Conservation (phyloP, 2,329 filamentous ascomycete genomes). For the Sphaceloma murrayae region DNA sequence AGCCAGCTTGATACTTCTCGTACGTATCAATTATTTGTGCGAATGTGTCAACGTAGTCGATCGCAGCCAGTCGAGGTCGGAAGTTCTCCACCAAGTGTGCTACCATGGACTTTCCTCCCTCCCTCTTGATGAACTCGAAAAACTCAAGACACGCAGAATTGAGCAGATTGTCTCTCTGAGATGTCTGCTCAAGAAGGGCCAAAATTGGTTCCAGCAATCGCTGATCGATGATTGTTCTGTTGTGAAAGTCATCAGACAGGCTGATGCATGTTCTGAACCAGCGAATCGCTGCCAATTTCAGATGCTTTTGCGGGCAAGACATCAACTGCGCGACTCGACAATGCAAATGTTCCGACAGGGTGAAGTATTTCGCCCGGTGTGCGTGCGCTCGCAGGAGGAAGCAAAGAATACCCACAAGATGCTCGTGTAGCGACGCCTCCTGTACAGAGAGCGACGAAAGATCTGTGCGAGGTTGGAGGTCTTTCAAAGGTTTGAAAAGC, state of each 20-base stretch:
- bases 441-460: constrained; percentile 57
- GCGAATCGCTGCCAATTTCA: constrained; percentile 84
- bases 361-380: constrained; percentile 77
- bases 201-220: constrained; percentile 76
- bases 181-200: constrained; percentile 70
- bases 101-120: constrained; percentile 70
- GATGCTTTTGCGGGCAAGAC: constrained; percentile 74
- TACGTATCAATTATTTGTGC: constrained; percentile 64
- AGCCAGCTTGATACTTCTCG: constrained; percentile 64
- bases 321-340: constrained; percentile 75
- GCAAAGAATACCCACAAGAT: constrained; percentile 84
- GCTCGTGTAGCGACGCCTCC: constrained; percentile 81
- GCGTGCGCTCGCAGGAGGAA: constrained; percentile 90
- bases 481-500: constrained; percentile 77
- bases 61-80: constrained; percentile 61
- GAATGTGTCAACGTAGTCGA: constrained; percentile 82
- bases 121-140: constrained; percentile 76
- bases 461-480: constrained; percentile 55
- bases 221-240: constrained; percentile 72
- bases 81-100: constrained; percentile 78
- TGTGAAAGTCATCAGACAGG: constrained; percentile 84
- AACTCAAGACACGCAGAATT: constrained; percentile 91
- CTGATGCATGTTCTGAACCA: constrained; percentile 83
- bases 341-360: constrained; percentile 68
- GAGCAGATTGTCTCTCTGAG: constrained; percentile 85